A percentile compares a stretch with the other conserved stretches of the same genome.
Conservation (phyloP, 2,329 filamentous ascomycete genomes). For the Didymella pomorum region DNA sequence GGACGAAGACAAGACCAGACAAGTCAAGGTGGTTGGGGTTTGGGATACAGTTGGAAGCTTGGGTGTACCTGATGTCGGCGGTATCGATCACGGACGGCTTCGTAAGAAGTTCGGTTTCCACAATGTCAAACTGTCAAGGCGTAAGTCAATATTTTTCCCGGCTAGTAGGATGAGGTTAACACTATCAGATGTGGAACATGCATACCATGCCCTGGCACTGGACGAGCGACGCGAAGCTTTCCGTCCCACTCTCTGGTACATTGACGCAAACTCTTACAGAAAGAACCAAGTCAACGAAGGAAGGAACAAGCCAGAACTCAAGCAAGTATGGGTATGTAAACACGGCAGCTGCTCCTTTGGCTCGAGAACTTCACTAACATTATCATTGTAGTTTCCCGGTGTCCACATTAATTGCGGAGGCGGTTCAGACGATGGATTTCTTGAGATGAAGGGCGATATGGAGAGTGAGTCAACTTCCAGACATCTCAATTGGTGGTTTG, state of each 20-base stretch:
- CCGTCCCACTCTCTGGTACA: constrained; percentile 61
- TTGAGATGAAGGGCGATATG: constrained; percentile 44
- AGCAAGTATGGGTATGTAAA: constrained; percentile 58
- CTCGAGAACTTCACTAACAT: no score
- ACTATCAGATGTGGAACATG: constrained; percentile 57
- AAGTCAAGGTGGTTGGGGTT: constrained; percentile 55
- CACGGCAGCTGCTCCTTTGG: no score
- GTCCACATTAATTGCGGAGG: constrained; percentile 62
- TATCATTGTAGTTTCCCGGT: constrained; percentile 53
- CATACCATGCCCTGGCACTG: constrained; percentile 63
- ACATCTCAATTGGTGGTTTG: no score
- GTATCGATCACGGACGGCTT: constrained; percentile 27
- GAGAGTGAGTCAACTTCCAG: constrained; percentile 35
- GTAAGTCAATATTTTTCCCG: no score
- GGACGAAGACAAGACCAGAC: not conserved
- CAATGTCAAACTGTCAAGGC: constrained; percentile 44
- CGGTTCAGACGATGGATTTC: constrained; percentile 47
- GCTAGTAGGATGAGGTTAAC: no score
- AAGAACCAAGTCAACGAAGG: not conserved
- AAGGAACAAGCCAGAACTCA: constrained; percentile 50
- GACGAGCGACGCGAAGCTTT: constrained; percentile 64
- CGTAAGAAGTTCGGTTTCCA: constrained; percentile 45
- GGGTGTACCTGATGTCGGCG: constrained; percentile 55
- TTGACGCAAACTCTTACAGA: constrained; percentile 33
- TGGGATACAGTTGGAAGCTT: constrained; percentile 60